phyloP scores from a whole-genome alignment of 164 flowering plant species.

The Litsea cubeba region DNA sequence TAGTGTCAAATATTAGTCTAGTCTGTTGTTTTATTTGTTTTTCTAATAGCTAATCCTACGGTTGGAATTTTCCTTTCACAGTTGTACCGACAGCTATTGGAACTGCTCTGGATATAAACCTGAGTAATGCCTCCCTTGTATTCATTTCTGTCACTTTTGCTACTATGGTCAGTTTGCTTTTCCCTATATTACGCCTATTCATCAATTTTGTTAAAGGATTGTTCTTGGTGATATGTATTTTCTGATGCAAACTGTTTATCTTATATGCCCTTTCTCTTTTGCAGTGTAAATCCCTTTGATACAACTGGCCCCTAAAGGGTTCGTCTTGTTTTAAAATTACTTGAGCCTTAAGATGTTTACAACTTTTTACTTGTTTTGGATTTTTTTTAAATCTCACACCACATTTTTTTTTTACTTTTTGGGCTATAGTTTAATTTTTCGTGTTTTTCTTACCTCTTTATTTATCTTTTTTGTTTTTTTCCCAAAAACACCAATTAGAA shows the following conservation, averaged over 20 bases:
- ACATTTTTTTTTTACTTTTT: too few relatives aligned
- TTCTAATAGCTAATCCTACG: conserved; percentile 56
- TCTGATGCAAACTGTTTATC: neutral
- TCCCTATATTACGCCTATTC: neutral
- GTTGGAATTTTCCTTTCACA: conserved; percentile 86
- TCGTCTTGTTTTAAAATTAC: too few relatives aligned
- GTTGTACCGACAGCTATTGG: conserved; percentile 98
- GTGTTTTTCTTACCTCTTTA: too few relatives aligned
- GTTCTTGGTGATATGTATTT: neutral
- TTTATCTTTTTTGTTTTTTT: too few relatives aligned
- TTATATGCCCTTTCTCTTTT: conserved; percentile 12
- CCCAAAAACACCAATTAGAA: too few relatives aligned
- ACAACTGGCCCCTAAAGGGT: too few relatives aligned
- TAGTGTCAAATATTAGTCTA: neutral
- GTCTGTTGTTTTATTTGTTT: neutral
- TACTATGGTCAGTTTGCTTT: conserved; percentile 77
- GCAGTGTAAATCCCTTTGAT: conserved; percentile 82
- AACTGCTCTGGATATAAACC: conserved; percentile 91
- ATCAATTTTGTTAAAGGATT: neutral
- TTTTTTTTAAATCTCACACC: too few relatives aligned
- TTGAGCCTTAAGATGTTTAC: too few relatives aligned
- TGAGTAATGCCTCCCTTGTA: conserved; percentile 97
- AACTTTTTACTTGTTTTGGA: too few relatives aligned
- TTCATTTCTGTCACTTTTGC: conserved; percentile 98
- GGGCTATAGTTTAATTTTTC: too few relatives aligned